Conservation (phyloP, 257 asterid genomes). For the Solanum pennellii region DNA sequence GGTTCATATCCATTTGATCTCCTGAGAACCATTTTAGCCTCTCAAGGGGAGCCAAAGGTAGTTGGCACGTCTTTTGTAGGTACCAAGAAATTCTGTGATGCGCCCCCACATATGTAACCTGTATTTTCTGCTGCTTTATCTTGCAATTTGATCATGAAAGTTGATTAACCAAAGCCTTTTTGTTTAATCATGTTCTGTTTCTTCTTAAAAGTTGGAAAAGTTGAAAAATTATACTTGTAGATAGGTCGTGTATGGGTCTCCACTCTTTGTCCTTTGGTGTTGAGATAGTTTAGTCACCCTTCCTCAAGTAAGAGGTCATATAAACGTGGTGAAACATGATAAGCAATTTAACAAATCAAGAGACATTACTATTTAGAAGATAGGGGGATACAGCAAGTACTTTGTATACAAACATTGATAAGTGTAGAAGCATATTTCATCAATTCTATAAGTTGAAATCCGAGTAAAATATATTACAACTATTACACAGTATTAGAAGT, state of each 20-base stretch:
- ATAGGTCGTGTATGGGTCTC: neutral
- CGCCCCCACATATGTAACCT: neutral
- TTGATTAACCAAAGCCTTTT: neutral
- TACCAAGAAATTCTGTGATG: neutral
- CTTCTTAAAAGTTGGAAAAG: neutral
- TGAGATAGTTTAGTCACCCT: neutral
- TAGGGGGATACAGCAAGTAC: neutral
- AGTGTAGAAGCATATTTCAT: neutral
- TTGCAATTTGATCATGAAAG: neutral
- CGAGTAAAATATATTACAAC: neutral
- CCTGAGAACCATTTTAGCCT: constrained; percentile 85
- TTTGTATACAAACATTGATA: neutral
- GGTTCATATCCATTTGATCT: constrained; percentile 98
- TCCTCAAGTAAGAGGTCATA: neutral
- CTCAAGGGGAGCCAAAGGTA: constrained; percentile 99
- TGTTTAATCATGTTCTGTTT: neutral
- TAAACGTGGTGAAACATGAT: neutral
- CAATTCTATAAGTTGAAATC: neutral
- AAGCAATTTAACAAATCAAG: neutral
- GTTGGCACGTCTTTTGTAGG: neutral
- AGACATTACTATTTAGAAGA: neutral
- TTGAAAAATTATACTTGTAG: neutral
- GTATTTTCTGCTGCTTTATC: neutral
- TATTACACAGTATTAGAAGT: neutral
- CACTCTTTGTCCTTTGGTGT: neutral